Percentiles rank a stretch among this genome's conserved stretches.
Evolutionary conservation across 495 filamentous ascomycete species (phyloP).

Genomic region (Barbatosphaeria neglecta): DNA sequence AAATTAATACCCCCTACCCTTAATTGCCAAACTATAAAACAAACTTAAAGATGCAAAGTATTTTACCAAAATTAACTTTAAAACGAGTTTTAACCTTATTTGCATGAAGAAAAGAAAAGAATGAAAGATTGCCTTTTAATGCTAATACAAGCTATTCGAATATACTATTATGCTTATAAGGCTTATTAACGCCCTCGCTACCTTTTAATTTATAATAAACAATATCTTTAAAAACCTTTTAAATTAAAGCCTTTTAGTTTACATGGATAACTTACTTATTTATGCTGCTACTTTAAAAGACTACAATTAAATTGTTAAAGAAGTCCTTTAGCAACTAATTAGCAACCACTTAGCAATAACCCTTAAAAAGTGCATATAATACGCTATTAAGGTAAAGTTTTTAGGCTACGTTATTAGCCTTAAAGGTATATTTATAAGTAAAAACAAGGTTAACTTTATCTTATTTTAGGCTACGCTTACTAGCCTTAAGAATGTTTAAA

Average conservation of each 20-base stretch:
- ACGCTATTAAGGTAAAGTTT: too few species aligned
- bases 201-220: background rate
- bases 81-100: background rate
- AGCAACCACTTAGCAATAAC: too few species aligned
- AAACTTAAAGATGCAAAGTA: background rate
- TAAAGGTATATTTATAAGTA: too few species aligned
- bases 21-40: background rate
- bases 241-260: background rate
- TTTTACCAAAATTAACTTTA: background rate
- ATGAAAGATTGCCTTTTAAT: background rate
- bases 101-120: background rate
- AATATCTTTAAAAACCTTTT: background rate
- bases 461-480: too few species aligned
- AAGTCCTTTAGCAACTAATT: too few species aligned
- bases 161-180: background rate
- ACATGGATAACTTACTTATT: background rate
- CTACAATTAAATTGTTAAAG: background rate
- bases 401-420: too few species aligned
- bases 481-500: too few species aligned
- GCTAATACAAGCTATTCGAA: background rate
- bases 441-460: too few species aligned
- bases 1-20: background rate
- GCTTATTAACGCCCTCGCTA: background rate
- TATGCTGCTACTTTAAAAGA: too few species aligned
- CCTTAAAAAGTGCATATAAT: too few species aligned